Percentiles rank a stretch among this genome's conserved stretches.
Evolutionary conservation across 139 green algal genomes (phyloP).

Genomic region (Trebouxia sp.): DNA sequence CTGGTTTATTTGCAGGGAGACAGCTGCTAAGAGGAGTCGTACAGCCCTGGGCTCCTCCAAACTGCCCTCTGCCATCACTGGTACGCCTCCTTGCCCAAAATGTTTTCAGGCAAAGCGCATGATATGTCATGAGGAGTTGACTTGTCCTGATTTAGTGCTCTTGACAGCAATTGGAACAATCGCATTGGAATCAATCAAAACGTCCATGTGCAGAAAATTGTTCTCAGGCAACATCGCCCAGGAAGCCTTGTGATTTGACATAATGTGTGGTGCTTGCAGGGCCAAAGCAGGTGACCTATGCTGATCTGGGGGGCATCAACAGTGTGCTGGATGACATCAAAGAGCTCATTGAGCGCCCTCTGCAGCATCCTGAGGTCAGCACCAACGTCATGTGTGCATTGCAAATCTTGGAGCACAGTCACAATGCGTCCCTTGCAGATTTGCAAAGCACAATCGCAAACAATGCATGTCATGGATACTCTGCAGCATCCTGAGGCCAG

Average conservation of each 20-base stretch:
- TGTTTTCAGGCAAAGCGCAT: background rate
- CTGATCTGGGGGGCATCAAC: conserved; percentile 87
- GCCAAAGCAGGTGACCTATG: conserved; percentile 65
- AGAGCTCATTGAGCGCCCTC: conserved; percentile 88
- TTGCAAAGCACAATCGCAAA: background rate
- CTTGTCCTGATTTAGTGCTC: background rate
- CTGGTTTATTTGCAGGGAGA: conserved; percentile 13
- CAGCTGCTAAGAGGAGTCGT: background rate
- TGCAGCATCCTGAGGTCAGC: conserved; percentile 85
- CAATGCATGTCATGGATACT: conserved; percentile 16
- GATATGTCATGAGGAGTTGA: background rate
- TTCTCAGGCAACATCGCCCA: background rate
- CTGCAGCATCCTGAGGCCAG: conserved; percentile 86
- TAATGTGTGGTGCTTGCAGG: conserved; percentile 28
- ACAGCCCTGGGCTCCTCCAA: background rate
- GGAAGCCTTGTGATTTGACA: background rate
- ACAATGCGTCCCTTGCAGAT: no score
- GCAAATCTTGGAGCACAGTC: no score
- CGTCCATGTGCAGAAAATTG: background rate
- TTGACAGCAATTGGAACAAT: background rate
- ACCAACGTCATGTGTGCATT: background rate
- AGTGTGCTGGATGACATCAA: conserved; percentile 76
- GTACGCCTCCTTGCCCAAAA: background rate
- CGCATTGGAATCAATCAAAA: background rate
- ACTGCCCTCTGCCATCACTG: background rate